Evolutionary conservation across 345 rosid genomes (phyloP), one percentile per base, ranked within the genome.

Genomic region (Lenwebbia sp.): DNA sequence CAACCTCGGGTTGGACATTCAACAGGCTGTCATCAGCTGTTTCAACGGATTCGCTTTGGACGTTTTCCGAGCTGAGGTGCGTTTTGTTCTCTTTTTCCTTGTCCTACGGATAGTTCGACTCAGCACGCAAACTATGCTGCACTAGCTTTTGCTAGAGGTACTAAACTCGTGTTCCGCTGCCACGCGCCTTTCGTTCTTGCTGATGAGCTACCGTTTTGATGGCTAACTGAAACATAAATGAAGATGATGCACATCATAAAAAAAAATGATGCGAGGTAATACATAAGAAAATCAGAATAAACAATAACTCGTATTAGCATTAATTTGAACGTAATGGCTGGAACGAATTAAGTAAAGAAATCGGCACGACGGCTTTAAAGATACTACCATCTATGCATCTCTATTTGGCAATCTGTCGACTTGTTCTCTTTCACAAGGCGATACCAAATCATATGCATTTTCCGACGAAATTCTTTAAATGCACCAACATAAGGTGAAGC

Each of bases 11-110:
- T 88, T 97, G 85, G 99, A 96, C 91, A 92, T 97, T 90, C 99
- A 96, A 88, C 99, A 96, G 91, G 98, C 99, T 30, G 98, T 97
- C 82, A 94, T 95, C 84, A 97, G 99, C 92, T 96, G 99, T 87
- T 96, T 96, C 92, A 97, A 97, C 83, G 99, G 97, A 40, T 97
- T 97, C 82, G 98, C 98, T 8, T 86, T 97, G 91, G 99, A 96
- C 90, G 94, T 97, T 85, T 97, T 97, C 91, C 94, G 95, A 70
- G 99, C 99, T 85, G 98, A 97, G 98, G 99, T 97, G 60, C 44
- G 44, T 58, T 83, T 87, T 62, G 22, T 53, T 62, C 65, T 84
- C 47, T 10, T 87, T 25, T 44, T 21, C 74, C 81, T 15, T 70
- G 47, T 70, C 47, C 47, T 70, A 21, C 2, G 41, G 47, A 19